Conservation (phyloP, 129 eudicot genomes). For the Chrysanthemum seticuspe region DNA sequence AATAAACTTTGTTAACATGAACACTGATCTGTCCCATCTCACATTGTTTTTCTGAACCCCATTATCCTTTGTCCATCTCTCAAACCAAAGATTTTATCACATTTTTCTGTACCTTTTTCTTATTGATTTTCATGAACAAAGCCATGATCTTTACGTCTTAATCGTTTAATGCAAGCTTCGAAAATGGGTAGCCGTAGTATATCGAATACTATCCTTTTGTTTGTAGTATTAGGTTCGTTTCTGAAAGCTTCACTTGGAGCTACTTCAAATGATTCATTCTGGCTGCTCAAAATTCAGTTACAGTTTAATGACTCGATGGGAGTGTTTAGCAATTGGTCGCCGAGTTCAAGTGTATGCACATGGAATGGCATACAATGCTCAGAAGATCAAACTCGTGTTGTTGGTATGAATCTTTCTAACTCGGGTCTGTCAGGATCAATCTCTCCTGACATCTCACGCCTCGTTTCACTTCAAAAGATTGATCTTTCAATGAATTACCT, state of each 20-base stretch:
- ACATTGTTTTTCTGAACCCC: slow-evolving; percentile 35
- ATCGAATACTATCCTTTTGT: slow-evolving; percentile 40
- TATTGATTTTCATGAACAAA: slow-evolving; percentile 17
- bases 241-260: slow-evolving; percentile 30
- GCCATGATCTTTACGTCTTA: slow-evolving; percentile 20
- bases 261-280: slow-evolving; percentile 55
- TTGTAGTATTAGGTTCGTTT: slow-evolving; percentile 32
- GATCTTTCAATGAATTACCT: slow-evolving; percentile 72
- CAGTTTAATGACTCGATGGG: slow-evolving; percentile 53
- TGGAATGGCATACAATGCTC: slow-evolving; percentile 90
- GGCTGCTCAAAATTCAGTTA: slow-evolving; percentile 76
- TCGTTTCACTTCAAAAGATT: slow-evolving; percentile 58
- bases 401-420: slow-evolving; percentile 60
- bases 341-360: slow-evolving; percentile 52
- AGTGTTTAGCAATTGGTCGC: slow-evolving; percentile 67
- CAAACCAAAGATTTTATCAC: slow-evolving; percentile 18
- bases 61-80: slow-evolving; percentile 22
- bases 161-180: slow-evolving; percentile 12
- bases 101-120: slow-evolving; percentile 1
- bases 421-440: slow-evolving; percentile 64
- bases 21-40: slow-evolving; percentile 41
- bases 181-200: slow-evolving; percentile 28
- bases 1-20: slow-evolving; percentile 37
- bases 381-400: slow-evolving; percentile 51
- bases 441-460: slow-evolving; percentile 58